Evolutionary conservation across 441 rosid genomes (phyloP), one percentile per base, ranked within the genome.

Genomic region (Gossypium armourianum): DNA sequence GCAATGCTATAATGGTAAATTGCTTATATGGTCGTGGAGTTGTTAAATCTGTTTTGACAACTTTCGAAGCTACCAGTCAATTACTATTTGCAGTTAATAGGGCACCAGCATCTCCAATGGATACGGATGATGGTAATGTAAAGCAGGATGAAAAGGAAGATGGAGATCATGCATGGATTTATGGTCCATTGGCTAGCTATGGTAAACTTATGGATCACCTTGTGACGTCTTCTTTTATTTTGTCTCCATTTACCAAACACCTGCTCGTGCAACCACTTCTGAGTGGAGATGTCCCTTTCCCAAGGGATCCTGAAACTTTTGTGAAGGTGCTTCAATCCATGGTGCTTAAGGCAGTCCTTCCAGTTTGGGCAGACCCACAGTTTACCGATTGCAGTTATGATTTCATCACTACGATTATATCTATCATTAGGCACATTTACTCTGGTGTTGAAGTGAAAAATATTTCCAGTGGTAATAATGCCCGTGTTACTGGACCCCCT

Each of bases 121-220:
- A 95, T 75, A 95, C 90, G 10, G 97, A 92, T 87, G 98, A 91
- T 63, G 83, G 78, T 29, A 86, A 72, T 76, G 68, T 80, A 72
- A 90, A 88, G 77, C 97, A 81, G 69, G 90, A 84, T 74, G 88
- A 80, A 64, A 90, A 83, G 79, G 92, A 84, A 74, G 92, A 82
- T 75, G 71, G 77, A 19, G 91, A 87, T 85, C 85, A 79, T 84
- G 85, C 83, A 9, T 95, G 99, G 99, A 86, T 95, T 69, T 89
- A 88, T 82, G 95, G 97, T 86, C 91, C 99, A 28, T 82, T 95
- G 77, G 88, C 93, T 63, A 85, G 97, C 84, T 86, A 88, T 82
- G 97, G 94, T 70, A 92, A 83, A 80, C 93, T 92, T 72, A 89
- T 95, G 99, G 97, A 90, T 74, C 99, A 95, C 81, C 80, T 94